Percentiles rank a stretch among this genome's conserved stretches.
These are phyloP conservation scores for Chrysoporthe puriensis DNA, from an alignment of 2,329 filamentous ascomycete species.

Conservation along the genomic window DNA sequence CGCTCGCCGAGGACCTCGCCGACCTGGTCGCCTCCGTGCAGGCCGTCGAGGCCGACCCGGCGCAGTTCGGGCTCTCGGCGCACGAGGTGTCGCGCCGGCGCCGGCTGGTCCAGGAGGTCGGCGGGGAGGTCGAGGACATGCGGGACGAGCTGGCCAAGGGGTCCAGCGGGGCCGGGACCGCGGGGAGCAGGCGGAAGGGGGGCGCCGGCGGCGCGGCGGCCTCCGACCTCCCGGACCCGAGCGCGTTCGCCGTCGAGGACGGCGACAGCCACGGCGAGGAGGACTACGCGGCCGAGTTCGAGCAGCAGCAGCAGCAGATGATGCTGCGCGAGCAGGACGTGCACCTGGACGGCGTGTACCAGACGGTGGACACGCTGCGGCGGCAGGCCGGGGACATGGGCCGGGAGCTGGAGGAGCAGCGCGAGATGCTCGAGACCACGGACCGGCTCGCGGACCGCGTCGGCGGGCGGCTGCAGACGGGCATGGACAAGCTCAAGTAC, in stretches of 20 bases:
- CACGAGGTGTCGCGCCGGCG: constrained; percentile 81
- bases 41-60: constrained; percentile 85
- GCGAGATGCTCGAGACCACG: constrained; percentile 82
- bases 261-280: constrained; percentile 50
- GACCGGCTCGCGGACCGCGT: constrained; percentile 87
- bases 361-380: constrained; percentile 87
- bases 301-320: constrained; percentile 87
- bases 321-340: constrained; percentile 96
- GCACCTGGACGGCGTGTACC: constrained; percentile 88
- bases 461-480: constrained; percentile 80
- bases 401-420: constrained; percentile 92
- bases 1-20: constrained; percentile 80
- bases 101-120: constrained; percentile 85
- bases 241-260: constrained; percentile 60
- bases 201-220: constrained; percentile 36
- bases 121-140: constrained; percentile 88
- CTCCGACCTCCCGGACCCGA: constrained; percentile 57
- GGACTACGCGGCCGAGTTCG: constrained; percentile 77
- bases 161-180: constrained; percentile 41
- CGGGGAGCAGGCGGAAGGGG: constrained; percentile 24
- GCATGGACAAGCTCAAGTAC: constrained; percentile 82
- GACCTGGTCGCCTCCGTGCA: constrained; percentile 87
- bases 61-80: constrained; percentile 81
- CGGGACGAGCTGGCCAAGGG: constrained; percentile 74
- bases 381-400: constrained; percentile 96